Evolutionary conservation across 176 grass and related monocot genomes (phyloP).

Genomic region (Carex pumila): DNA sequence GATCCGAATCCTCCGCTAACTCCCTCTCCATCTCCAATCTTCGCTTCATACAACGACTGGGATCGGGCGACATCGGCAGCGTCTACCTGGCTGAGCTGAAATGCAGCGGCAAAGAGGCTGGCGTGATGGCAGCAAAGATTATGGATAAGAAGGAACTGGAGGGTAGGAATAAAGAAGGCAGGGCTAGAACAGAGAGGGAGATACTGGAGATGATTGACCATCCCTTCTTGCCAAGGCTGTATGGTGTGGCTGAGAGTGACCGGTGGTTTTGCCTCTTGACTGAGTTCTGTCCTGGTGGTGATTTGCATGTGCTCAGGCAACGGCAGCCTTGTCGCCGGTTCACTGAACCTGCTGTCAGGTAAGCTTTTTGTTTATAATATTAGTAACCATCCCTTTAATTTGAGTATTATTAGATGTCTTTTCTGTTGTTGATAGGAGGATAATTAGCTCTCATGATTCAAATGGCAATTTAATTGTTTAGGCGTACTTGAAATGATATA

Average conservation of each 20-base stretch:
- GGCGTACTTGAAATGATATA: neutral
- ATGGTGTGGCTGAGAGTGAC: constrained; percentile 67
- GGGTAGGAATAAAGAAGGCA: constrained; percentile 70
- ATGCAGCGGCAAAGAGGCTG: neutral
- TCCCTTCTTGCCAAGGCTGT: constrained; percentile 78
- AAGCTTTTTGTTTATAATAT: neutral
- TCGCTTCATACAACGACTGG: constrained; percentile 65
- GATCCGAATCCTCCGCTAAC: neutral
- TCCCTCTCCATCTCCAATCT: constrained; percentile 56
- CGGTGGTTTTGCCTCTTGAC: constrained; percentile 94
- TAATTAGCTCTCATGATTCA: neutral
- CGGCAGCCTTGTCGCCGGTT: constrained; percentile 67
- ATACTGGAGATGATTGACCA: constrained; percentile 92
- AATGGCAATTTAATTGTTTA: neutral
- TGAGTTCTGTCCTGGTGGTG: constrained; percentile 99
- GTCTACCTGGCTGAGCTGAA: constrained; percentile 88
- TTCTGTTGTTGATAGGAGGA: neutral
- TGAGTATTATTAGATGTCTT: neutral
- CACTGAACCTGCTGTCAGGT: constrained; percentile 89
- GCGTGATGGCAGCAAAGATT: constrained; percentile 81
- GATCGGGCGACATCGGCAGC: constrained; percentile 86
- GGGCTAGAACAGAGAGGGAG: constrained; percentile 83
- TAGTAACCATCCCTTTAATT: neutral
- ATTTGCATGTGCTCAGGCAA: constrained; percentile 95
- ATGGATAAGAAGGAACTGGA: constrained; percentile 87